Base-by-base conservation (phyloP, 805 yeast genomes). In the Pichia nanzhaoensis region DNA sequence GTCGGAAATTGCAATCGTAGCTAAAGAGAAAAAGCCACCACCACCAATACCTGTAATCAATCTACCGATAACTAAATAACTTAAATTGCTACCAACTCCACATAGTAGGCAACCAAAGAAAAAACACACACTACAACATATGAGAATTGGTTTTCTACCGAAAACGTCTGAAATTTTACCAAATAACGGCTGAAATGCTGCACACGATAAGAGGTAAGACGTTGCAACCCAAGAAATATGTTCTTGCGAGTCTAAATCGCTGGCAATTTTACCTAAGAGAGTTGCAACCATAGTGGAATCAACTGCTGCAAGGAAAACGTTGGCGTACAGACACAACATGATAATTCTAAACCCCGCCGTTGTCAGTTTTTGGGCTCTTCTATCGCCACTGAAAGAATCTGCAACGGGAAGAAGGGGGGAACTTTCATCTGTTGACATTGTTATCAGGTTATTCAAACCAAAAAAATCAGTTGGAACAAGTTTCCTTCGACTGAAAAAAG, bases 1-100 rank as follows among this genome's bases (percentile, higher is more conserved):
- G 61, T 88, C 96, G 22, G 86, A 77, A 54, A 83, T 74, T 2
- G 89, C 73, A 46, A 88, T 83, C 6, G 95, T 81, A 16, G 86
- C 75, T 53, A 87, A 66, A 0, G 90, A 73, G 41, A 82, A 77
- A 56, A 88, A 75, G 1, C 96, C 96, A 5, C 95, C 93, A 10
- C 93, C 95, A 20, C 96, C 96, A 45, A 84, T 74, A 17, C 96
- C 96, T 21, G 95, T 80, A 41, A 88, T 69, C 49, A 86, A 78
- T 55, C 87, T 68, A 4, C 84, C 84, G 24, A 75, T 49, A 55
- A 75, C 57, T 61, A 78, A 61, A 58, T 63, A n/a, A 69, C 68
- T 31, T 55, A 71, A 54, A 63, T 70, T 45, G 59, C 60, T 27
- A 51, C 63, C 75, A 1, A 69, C 32, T 8, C 72, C 72, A 54